Percentiles rank a stretch among this genome's conserved stretches.
These are phyloP conservation scores for Aspergillus sclerotialis DNA, from an alignment of 2,329 filamentous ascomycete species.

Conservation along the genomic window DNA sequence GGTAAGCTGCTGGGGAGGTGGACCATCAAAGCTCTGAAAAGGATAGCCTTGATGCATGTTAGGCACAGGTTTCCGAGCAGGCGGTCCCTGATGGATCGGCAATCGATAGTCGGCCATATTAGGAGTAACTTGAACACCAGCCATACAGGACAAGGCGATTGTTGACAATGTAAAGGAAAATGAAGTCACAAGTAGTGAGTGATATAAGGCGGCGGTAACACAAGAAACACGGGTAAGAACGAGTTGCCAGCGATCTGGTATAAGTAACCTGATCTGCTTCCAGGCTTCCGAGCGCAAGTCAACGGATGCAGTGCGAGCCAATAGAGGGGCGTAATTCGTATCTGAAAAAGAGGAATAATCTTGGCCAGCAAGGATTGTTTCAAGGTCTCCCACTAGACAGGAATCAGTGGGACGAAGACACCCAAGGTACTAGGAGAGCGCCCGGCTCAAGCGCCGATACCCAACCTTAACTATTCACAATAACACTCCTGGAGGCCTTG, in stretches of 20 bases:
- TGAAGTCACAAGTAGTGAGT: not conserved
- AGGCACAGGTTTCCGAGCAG: conserved; percentile 23
- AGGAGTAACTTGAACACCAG: conserved; percentile 19
- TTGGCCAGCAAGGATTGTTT: not conserved
- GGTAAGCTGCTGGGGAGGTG: conserved; percentile 16
- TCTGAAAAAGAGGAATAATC: not conserved
- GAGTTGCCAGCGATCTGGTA: not conserved
- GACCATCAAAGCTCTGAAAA: conserved; percentile 21
- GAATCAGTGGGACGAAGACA: not conserved
- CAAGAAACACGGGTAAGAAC: no score
- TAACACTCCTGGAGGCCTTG: not conserved
- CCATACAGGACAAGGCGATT: conserved; percentile 19
- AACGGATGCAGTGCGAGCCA: not conserved
- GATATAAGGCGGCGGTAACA: not conserved
- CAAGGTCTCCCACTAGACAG: not conserved
- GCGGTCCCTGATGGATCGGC: conserved; percentile 26
- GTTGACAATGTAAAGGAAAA: not conserved
- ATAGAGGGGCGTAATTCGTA: not conserved
- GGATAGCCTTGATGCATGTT: conserved; percentile 16
- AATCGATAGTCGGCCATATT: conserved; percentile 33
- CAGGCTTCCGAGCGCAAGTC: not conserved
- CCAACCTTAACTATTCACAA: not conserved
- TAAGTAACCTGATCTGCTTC: not conserved
- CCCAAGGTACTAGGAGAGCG: no score
- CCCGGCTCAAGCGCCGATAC: not conserved